These are phyloP conservation scores for Xerocomus nothofagi DNA, from an alignment of 1,284 basidiomycete species.

Conservation along the genomic window DNA sequence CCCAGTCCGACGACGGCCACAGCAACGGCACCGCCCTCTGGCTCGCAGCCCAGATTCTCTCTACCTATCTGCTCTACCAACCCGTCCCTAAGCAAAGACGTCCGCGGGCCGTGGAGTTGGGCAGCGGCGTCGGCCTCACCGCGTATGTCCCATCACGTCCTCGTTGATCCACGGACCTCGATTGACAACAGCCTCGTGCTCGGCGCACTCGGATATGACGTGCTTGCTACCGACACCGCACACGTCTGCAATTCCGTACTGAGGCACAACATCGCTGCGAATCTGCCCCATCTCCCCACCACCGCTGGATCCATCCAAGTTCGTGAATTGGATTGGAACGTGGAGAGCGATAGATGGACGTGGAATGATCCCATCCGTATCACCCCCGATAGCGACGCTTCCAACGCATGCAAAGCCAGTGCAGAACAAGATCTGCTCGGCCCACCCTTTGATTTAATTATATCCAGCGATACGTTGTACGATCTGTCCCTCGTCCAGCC, in stretches of 20 bases:
- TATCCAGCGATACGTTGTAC: slow-evolving; percentile 88
- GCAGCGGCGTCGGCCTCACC: slow-evolving; percentile 79
- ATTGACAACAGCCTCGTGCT: slow-evolving; percentile 57
- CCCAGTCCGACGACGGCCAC: slow-evolving; percentile 57
- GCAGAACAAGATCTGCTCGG: slow-evolving; percentile 28
- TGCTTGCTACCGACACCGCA: slow-evolving; percentile 77
- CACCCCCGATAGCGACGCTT: slow-evolving; percentile 15
- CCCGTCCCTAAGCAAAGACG: slow-evolving; percentile 16
- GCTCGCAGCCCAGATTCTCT: slow-evolving; percentile 79
- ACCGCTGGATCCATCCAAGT: slow-evolving; percentile 50
- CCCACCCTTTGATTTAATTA: slow-evolving; percentile 75
- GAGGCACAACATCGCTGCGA: slow-evolving; percentile 58
- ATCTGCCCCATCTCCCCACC: slow-evolving; percentile 42
- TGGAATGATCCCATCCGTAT: slow-evolving; percentile 29
- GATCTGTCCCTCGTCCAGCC: slow-evolving; percentile 61
- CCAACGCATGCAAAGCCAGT: neutral
- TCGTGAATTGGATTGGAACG: slow-evolving; percentile 50
- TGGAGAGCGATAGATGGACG: slow-evolving; percentile 37
- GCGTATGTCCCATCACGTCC: slow-evolving; percentile 51
- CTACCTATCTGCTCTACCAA: slow-evolving; percentile 55
- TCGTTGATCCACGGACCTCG: slow-evolving; percentile 11
- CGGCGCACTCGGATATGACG: slow-evolving; percentile 69
- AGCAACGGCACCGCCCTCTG: slow-evolving; percentile 88
- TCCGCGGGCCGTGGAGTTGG: slow-evolving; percentile 71
- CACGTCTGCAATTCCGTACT: slow-evolving; percentile 72